These are phyloP conservation scores for Cubamyces lactineus DNA, from an alignment of 768 basidiomycete genomes.

Conservation along the genomic window DNA sequence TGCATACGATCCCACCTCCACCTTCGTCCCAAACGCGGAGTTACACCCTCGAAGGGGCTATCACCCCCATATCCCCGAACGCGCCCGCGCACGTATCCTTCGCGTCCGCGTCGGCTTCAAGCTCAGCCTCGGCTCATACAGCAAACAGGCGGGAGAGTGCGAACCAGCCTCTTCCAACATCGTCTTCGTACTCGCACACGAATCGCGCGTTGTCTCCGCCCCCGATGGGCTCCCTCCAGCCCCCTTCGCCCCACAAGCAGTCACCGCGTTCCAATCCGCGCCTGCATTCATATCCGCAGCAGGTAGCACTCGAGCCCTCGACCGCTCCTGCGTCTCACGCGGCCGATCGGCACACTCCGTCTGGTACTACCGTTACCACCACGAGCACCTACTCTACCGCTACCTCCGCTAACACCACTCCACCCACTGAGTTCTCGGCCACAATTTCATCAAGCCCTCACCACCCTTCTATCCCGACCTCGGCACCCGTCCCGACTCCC, in stretches of 20 bases:
- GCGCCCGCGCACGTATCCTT: neutral
- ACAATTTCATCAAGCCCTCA: too few relatives aligned
- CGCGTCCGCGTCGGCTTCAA: neutral
- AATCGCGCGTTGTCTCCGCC: slow-evolving; percentile 2
- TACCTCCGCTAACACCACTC: too few relatives aligned
- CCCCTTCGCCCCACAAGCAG: neutral
- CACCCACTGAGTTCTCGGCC: too few relatives aligned
- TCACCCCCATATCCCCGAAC: slow-evolving; percentile 21
- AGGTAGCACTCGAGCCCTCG: too few relatives aligned
- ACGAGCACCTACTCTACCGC: too few relatives aligned
- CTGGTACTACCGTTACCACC: too few relatives aligned
- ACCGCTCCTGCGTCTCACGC: too few relatives aligned
- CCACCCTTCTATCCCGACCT: too few relatives aligned
- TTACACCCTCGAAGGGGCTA: slow-evolving; percentile 28
- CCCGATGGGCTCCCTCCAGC: slow-evolving; percentile 11
- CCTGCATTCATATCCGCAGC: too few relatives aligned
- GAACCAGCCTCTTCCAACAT: neutral
- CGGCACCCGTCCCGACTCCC: neutral
- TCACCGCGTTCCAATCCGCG: too few relatives aligned
- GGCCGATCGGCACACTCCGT: neutral
- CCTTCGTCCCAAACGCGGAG: slow-evolving; percentile 11
- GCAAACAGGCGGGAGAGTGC: too few relatives aligned
- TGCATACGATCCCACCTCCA: neutral
- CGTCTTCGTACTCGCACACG: neutral
- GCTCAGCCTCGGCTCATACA: too few relatives aligned